Base-by-base conservation (phyloP, 495 filamentous ascomycete species). In the Chlorociboria aeruginascens region DNA sequence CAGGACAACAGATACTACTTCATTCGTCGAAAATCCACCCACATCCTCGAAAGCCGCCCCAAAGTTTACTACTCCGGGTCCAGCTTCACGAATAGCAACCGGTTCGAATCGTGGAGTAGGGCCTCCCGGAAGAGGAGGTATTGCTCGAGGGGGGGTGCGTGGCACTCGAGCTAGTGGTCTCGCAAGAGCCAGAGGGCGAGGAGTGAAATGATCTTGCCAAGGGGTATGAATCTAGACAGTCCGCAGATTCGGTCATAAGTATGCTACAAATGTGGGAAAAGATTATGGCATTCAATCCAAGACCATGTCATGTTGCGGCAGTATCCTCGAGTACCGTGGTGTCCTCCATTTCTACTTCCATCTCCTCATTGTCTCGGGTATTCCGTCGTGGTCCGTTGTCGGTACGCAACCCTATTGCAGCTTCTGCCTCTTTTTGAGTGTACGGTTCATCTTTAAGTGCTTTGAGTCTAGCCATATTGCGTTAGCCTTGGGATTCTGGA, bases 1-100 rank as follows among this genome's bases (percentile, higher is more conserved):
- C 54, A 92, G 87, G 71, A 96, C 90, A 25, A 95, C 85, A 28
- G 92, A 96, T 63, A 95, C 88, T 63, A 95, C 20, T 11, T 88
- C 87, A 10, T 98, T 96, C 57, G 79, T 95, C 20, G 88, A 94
- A 17, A 83, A 95, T 60, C 88, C 89, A 12, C 78, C 85, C 1
- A 77, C 72, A 32, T 79, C 80, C 14, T 79, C 81, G 6, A 86
- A 81, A 62, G 67, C 75, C n/a, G 64, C 79, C 2, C 68, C 75
- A n/a, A 84, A 78, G 53, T 79, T 81, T 58, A 60, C 75, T 34
- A 77, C 75, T 8, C 72, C 80, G 1, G 70, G 64, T 45, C 65
- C 65, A 40, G 49, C 59, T 29, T 49, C 59, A 38, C 36, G 55
- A n/a, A 53, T 49, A 47, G 37, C 31, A 14, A 45, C 49, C 16